A percentile compares a stretch with the other conserved stretches of the same genome.
phyloP scores from a whole-genome alignment of 768 basidiomycete species.

The Pulveroboletus sp. region DNA sequence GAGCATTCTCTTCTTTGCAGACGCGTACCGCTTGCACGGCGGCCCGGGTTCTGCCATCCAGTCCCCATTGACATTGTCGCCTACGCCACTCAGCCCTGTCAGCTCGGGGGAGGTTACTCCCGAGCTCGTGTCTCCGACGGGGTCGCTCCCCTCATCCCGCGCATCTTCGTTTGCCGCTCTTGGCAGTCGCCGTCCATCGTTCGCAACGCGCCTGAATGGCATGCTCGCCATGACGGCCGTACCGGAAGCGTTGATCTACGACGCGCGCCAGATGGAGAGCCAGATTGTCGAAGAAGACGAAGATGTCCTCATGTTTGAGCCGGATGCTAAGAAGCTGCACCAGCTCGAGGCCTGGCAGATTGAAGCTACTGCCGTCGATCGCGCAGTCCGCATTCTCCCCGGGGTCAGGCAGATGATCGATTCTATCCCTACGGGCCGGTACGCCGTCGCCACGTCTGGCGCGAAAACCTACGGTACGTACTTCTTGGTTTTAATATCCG shows the following conservation, averaged over 20 bases:
- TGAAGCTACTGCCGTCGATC: conserved; percentile 55
- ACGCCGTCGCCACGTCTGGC: conserved; percentile 72
- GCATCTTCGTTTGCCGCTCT: conserved; percentile 37
- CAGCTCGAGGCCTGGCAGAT: conserved; percentile 53
- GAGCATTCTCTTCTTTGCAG: conserved; percentile 64
- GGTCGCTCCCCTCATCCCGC: conserved; percentile 43
- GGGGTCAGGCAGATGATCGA: conserved; percentile 65
- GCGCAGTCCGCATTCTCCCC: conserved; percentile 68
- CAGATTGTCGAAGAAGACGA: conserved; percentile 33
- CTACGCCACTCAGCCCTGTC: conserved; percentile 15
- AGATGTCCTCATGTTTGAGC: conserved; percentile 29
- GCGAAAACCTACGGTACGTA: conserved; percentile 64
- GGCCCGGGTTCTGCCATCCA: conserved; percentile 34
- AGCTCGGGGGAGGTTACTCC: conserved; percentile 42
- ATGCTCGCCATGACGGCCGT: conserved; percentile 38
- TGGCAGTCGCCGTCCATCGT: conserved; percentile 44
- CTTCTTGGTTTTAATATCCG: neutral
- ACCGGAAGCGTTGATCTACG: conserved; percentile 27
- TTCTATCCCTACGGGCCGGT: conserved; percentile 62
- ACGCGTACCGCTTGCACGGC: conserved; percentile 50
- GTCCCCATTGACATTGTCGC: conserved; percentile 16
- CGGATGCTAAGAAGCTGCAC: conserved; percentile 28
- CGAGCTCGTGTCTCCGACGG: conserved; percentile 34
- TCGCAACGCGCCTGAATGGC: conserved; percentile 40
- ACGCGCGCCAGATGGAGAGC: conserved; percentile 25